Evolutionary conservation across 225 moss, liverwort and hornwort species (phyloP).

Genomic region (Marchantia paleacea): DNA sequence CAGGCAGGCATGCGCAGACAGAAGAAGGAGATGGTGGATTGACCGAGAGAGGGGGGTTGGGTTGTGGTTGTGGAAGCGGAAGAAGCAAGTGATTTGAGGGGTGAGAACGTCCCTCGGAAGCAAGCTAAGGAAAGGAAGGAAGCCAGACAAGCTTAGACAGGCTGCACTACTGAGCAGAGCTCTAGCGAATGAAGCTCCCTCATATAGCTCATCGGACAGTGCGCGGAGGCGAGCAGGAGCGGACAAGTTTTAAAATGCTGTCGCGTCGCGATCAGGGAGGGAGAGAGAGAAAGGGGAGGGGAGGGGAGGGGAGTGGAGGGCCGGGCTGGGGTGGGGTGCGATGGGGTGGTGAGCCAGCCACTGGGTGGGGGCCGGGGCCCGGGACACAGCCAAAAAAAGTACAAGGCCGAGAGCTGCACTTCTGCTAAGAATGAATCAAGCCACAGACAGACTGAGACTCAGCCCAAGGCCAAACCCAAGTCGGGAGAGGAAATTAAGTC

Average conservation of each 20-base stretch:
- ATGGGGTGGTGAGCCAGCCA: background rate
- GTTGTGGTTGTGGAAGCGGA: too few species aligned
- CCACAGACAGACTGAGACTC: too few species aligned
- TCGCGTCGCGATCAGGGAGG: conserved; percentile 1
- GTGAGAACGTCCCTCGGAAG: background rate
- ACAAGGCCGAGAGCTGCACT: background rate
- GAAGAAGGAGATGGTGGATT: background rate
- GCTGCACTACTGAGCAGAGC: background rate
- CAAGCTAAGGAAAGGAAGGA: background rate
- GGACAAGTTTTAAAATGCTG: conserved; percentile 7
- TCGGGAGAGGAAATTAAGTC: too few species aligned
- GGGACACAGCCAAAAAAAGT: background rate
- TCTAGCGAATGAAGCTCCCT: background rate
- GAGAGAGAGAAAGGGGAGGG: conserved; percentile 1
- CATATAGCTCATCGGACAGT: background rate
- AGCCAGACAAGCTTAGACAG: conserved; percentile 3
- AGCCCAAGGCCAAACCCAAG: too few species aligned
- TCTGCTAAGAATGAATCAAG: too few species aligned
- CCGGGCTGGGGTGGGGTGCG: background rate
- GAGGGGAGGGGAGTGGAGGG: background rate
- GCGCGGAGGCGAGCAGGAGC: background rate
- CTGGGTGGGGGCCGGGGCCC: too few species aligned
- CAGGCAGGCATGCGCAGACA: background rate
- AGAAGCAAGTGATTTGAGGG: background rate
- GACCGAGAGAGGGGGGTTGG: background rate